Conservation (phyloP, 2,329 filamentous ascomycete species). For the Incumbomyces delicatus region DNA sequence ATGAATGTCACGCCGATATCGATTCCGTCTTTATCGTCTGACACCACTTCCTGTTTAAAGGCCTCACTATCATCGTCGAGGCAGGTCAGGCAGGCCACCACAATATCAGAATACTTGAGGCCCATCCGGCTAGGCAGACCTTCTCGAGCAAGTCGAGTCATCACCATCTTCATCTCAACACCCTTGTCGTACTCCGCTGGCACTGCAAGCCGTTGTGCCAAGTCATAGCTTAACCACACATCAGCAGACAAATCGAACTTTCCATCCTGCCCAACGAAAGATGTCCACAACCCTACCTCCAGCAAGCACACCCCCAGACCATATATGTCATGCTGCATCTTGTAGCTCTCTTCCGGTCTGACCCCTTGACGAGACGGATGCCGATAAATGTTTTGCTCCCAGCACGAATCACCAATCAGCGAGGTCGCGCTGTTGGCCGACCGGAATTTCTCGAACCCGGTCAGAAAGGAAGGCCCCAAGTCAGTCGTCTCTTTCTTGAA, state of each 20-base stretch:
- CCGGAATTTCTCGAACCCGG: constrained; percentile 39
- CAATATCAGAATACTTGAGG: constrained; percentile 25
- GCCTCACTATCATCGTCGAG: constrained; percentile 20
- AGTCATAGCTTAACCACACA: no score
- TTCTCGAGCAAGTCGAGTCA: constrained; percentile 16
- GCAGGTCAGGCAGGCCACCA: constrained; percentile 26
- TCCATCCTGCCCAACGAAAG: constrained; percentile 20
- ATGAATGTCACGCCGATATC: no score
- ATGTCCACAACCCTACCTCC: constrained; percentile 43
- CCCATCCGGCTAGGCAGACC: constrained; percentile 25
- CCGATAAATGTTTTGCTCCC: constrained; percentile 40
- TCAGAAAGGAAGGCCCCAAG: constrained; percentile 29
- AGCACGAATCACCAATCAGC: constrained; percentile 28
- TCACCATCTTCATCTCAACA: background rate
- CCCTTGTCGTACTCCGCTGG: no score
- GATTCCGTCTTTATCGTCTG: no score
- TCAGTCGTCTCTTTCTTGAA: constrained; percentile 16
- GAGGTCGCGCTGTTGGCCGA: constrained; percentile 25
- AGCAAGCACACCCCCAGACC: constrained; percentile 46
- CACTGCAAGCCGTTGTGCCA: no score
- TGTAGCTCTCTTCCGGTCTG: constrained; percentile 30
- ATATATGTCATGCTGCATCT: constrained; percentile 49
- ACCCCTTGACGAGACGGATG: constrained; percentile 41
- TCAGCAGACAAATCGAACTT: background rate
- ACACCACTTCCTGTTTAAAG: constrained; percentile 10